Base-by-base conservation (phyloP, 1,284 basidiomycete species). In the Marasmius fiardii region DNA sequence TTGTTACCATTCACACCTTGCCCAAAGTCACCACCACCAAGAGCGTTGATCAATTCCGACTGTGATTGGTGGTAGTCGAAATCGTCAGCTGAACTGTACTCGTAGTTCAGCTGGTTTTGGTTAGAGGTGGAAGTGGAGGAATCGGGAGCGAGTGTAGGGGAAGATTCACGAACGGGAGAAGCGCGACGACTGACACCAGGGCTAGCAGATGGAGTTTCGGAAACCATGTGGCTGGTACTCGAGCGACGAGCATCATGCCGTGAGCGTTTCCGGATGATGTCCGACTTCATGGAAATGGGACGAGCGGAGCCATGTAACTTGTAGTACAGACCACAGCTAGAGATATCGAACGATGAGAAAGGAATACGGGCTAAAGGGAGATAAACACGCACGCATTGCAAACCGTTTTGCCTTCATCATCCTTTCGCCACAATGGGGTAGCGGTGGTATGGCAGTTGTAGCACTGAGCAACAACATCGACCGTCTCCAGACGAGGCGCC, bases 381-480 rank as follows among this genome's bases (percentile, higher is more conserved):
- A 21, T 51, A 43, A 52, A 62, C 51, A 82, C 85, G 70, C 73
- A 93, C 79, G 91, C 92, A 65, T 94, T 93, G 77, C 92, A 94
- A 49, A 93, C 90, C 1, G 92, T 93, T 76, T 92, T 92, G 55
- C 92, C 92, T 68, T 93, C 92, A 64, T 93, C 91, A 66, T 93
- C 92, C 70, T 93, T 93, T 61, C 92, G 79, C 91, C 92, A 94
- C 35, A 93, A 80, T n/a, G 92, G 92, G 3, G 92, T 93, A 21
- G 91, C 90, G 3, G 89, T 93, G 20, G 91, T 94, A 64, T 92
- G 88, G 73, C 92, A 93, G 66, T 93, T 94, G 71, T 89, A 91
- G 74, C 92, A 94, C 75, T 90, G 88, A 4, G 88, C 89, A 67
- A 80, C 78, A 62, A 81, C 76, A 65, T 83, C 81, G 58, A 78